Evolutionary conservation across 139 green algal genomes (phyloP).

Genomic region (Zygnema cylindricum): DNA sequence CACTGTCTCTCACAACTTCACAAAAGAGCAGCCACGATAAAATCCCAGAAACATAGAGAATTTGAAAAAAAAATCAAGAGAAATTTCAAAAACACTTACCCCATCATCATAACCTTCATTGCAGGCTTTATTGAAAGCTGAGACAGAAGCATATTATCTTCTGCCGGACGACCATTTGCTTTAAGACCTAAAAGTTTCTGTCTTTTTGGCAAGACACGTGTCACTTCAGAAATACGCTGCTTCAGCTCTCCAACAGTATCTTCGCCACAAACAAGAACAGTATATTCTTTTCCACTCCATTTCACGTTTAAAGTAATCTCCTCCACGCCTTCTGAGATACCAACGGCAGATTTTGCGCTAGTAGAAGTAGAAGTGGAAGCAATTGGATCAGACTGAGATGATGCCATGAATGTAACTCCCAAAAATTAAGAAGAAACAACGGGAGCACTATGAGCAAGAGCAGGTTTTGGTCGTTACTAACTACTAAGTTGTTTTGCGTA

Average conservation of each 20-base stretch:
- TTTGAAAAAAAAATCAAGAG: no score
- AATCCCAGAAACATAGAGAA: no score
- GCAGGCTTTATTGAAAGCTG: conserved; percentile 34
- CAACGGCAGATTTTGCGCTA: background rate
- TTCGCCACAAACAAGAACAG: conserved; percentile 23
- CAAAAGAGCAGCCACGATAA: no score
- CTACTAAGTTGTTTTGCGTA: no score
- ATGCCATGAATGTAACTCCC: no score
- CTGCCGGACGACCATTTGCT: conserved; percentile 7
- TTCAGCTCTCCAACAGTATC: conserved; percentile 56
- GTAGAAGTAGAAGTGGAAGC: background rate
- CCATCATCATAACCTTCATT: conserved; percentile 58
- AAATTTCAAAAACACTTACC: conserved; percentile 11
- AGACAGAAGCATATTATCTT: conserved; percentile 31
- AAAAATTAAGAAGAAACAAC: no score
- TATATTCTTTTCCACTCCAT: conserved; percentile 33
- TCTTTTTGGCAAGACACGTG: conserved; percentile 29
- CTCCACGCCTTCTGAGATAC: conserved; percentile 17
- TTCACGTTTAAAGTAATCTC: conserved; percentile 40
- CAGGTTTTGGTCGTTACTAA: no score
- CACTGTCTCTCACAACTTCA: no score
- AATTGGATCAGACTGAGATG: no score
- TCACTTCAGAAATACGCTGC: conserved; percentile 42
- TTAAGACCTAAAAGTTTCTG: conserved; percentile 53
- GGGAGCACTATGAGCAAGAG: no score